These are phyloP conservation scores for Trichoderma atrobrunneum DNA, from an alignment of 2,329 filamentous ascomycete species.

Conservation along the genomic window DNA sequence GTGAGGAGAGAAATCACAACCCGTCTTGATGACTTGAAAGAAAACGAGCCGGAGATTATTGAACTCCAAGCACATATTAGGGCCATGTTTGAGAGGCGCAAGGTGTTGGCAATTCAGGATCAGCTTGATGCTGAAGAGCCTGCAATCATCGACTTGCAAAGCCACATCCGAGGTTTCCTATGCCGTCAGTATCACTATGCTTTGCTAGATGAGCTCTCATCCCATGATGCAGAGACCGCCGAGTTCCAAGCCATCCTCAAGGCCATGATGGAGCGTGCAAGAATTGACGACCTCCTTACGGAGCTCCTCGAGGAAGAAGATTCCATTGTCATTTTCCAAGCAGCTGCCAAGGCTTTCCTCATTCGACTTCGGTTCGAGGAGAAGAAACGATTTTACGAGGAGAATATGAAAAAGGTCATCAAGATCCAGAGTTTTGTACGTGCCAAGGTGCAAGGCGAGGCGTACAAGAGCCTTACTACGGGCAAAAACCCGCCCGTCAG, in stretches of 20 bases:
- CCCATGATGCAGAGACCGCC: conserved; percentile 63
- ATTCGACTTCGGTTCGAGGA: conserved; percentile 75
- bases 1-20: conserved; percentile 50
- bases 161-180: conserved; percentile 62
- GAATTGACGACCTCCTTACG: conserved; percentile 69
- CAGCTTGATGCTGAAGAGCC: conserved; percentile 57
- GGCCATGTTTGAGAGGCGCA: conserved; percentile 58
- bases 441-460: conserved; percentile 92
- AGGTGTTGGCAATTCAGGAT: conserved; percentile 47
- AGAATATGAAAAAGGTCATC: conserved; percentile 98
- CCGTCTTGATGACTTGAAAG: conserved; percentile 47
- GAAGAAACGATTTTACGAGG: conserved; percentile 83
- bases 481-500: conserved; percentile 96
- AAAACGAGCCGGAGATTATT: conserved; percentile 45
- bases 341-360: conserved; percentile 68
- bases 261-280: conserved; percentile 73
- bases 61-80: conserved; percentile 59
- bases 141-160: conserved; percentile 63
- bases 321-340: conserved; percentile 70
- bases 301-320: conserved; percentile 82
- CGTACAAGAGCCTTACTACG: conserved; percentile 93
- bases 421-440: conserved; percentile 97
- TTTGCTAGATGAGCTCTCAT: conserved; percentile 67
- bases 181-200: conserved; percentile 58
- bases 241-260: conserved; percentile 73